Base-by-base conservation (phyloP, 106 monocot species). In the Iris macrosiphon region DNA sequence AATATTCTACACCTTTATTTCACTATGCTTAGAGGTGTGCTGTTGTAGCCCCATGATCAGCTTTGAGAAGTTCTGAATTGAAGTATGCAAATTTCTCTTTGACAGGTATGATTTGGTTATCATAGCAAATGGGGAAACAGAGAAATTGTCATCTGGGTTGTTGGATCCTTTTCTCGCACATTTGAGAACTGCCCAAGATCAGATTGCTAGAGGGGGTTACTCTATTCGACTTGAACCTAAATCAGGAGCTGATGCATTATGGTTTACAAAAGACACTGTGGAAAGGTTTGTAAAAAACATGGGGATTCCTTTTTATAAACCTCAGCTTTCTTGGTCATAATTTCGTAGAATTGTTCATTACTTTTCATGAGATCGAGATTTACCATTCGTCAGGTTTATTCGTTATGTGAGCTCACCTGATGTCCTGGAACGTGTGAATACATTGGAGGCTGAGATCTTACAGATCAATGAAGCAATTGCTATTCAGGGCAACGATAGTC, bases 351-450 rank as follows among this genome's bases (percentile, higher is more conserved):
- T n/a, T n/a, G n/a, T n/a, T n/a, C n/a, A n/a, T n/a, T n/a, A n/a
- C n/a, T n/a, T n/a, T n/a, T n/a, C n/a, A 9, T 31, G 14, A 30
- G 9, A 20, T 4, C 31, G 19, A 31, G 27, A 29, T 19, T 44
- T 31, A 30, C 13, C 12, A 7, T 35, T n/a, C 8, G 10, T 4
- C 43, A 87, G 86, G 73, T 92, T 86, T 67, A 82, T 92, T 47
- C 74, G 82, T 8, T 92, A 82, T 63, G 86, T 92, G 63, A 92
- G 82, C 73, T 82, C 91, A 31, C 91, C 91, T 6, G 85, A 86
- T 39, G 73, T 92, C 39, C 44, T 92, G 50, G 91, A 92, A 57
- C 67, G 91, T 40, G 82, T 86, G 19, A 79, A 72, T 38, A 82
- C 73, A 2, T 61, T 86, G 52, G 91, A 86, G 43, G 67, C 65